Percentiles rank a stretch among this genome's conserved stretches.
phyloP scores from a whole-genome alignment of 163 green algal genomes.

The Dunaliella salina region DNA sequence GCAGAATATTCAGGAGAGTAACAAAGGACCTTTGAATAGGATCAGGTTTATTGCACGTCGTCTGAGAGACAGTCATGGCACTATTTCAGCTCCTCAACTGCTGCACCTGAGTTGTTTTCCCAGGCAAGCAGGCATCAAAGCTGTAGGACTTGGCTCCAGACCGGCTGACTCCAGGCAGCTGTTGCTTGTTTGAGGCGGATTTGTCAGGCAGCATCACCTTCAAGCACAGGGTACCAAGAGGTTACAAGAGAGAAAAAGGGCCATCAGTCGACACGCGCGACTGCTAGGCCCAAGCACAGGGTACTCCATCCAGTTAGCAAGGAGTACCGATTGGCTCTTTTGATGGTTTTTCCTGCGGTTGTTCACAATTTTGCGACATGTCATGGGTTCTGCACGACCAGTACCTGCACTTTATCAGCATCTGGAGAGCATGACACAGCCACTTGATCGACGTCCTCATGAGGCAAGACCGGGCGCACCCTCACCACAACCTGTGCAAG shows the following conservation, averaged over 20 bases:
- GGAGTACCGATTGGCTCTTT: too few species aligned
- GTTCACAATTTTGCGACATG: too few species aligned
- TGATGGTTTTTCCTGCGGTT: too few species aligned
- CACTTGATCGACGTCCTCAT: conserved; percentile 39
- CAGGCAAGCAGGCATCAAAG: conserved; percentile 52
- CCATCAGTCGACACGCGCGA: too few species aligned
- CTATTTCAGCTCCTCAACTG: too few species aligned
- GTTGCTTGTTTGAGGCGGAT: conserved; percentile 23
- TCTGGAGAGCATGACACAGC: conserved; percentile 48
- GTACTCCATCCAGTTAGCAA: too few species aligned
- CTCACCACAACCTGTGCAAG: conserved; percentile 48
- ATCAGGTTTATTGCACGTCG: too few species aligned
- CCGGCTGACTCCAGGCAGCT: conserved; percentile 25
- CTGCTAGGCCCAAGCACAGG: neutral
- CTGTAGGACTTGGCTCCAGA: conserved; percentile 40
- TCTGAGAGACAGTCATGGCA: too few species aligned
- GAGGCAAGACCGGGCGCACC: conserved; percentile 47
- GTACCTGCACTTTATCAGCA: conserved; percentile 44
- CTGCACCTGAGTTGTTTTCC: conserved; percentile 46
- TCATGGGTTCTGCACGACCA: neutral
- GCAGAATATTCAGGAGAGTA: too few species aligned
- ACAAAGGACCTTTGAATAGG: too few species aligned
- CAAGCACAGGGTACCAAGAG: neutral
- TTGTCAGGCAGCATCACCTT: conserved; percentile 50
- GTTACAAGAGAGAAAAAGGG: too few species aligned